Evolutionary conservation across 1,284 basidiomycete genomes (phyloP), one percentile per base, ranked within the genome.

Genomic region (Cutaneotrichosporon cyanovorans): DNA sequence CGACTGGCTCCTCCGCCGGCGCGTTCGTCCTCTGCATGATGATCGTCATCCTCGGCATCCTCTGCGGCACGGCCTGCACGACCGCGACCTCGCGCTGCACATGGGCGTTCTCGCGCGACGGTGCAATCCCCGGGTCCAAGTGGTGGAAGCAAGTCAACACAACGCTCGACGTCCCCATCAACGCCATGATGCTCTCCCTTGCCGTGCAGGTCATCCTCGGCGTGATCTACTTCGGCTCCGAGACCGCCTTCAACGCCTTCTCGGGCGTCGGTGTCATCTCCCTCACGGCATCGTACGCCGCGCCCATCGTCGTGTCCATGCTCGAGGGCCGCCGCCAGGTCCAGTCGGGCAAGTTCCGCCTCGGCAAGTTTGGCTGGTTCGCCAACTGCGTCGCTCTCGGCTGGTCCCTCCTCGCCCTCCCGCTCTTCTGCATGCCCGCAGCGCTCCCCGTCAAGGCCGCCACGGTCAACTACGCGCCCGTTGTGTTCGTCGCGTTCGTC

Each of bases 401-500:
- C 25, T 65, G 63, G 63, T 65, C 55, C 38, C 42, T 57, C 44
- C 56, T 65, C 18, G 63, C 61, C 4, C 48, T 62, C 14, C 59
- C 61, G 5, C 48, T 65, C 16, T 49, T 65, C 42, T 63, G 58
- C 21, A 63, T 65, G 57, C 63, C 63, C 3, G 52, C 60, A n/a
- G 34, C 28, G 23, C 45, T 65, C 7, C 63, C 63, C 15, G 61
- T 65, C 44, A 58, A 60, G 5, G 42, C 53, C 7, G 37, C 32
- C 18, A 49, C 46, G 32, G 62, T 65, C 57, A 65, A 65, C 56
- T 65, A 79, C 54, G 79, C 76, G 8, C 80, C 78, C 16, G 79
- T 78, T 7, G 80, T 82, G 18, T 81, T 81, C 48, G 75, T 81
- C 31, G 79, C 77, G 1, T 81, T 81, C 53, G 77, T 67, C 4